Evolutionary conservation across 345 rosid genomes (phyloP), one percentile per base, ranked within the genome.

Genomic region (Mercurialis annua): DNA sequence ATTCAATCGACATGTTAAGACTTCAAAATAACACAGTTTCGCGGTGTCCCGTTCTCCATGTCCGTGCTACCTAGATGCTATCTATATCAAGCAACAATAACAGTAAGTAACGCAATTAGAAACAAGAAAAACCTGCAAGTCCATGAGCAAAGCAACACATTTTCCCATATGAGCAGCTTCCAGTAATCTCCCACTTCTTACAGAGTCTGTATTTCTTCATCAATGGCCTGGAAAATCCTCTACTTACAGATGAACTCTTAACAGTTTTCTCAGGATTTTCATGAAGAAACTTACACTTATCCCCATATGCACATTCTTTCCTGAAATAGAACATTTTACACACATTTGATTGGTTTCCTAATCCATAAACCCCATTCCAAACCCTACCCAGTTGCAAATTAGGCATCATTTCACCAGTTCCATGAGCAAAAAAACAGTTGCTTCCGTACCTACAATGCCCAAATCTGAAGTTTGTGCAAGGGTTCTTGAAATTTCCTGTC

Each of bases 91-190:
- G 21, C 6, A 16, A 55, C 14, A 23, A 10, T 36, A 53, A 33
- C 30, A 21, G 14, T 21, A 36, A 16, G 3, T 21, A 12, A 34
- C 5, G 48, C 10, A 38, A 6, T 38, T 20, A 30, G 31, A 9
- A 18, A 18, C 5, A 27, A 15, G 16, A n/a, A 38, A 27, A 36
- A 71, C 75, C 71, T 60, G 59, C 62, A 49, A 14, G 51, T 42
- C 69, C 75, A 62, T 76, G 66, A 67, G 79, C 69, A 42, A 62
- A 76, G 56, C 23, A 31, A 57, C 75, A 67, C 0, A 34, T 53
- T 10, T 71, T 57, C n/a, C 66, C 76, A 20, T 56, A 50, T 20
- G 64, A 10, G 69, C 72, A 76, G 49, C 66, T 40, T 55, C 57
- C 72, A 7, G 17, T 62, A 50, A 30, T 56, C 66, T 62, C 46